Base-by-base conservation (phyloP, 371 early-diverging fungal genomes). In the Chytridiales sp. region DNA sequence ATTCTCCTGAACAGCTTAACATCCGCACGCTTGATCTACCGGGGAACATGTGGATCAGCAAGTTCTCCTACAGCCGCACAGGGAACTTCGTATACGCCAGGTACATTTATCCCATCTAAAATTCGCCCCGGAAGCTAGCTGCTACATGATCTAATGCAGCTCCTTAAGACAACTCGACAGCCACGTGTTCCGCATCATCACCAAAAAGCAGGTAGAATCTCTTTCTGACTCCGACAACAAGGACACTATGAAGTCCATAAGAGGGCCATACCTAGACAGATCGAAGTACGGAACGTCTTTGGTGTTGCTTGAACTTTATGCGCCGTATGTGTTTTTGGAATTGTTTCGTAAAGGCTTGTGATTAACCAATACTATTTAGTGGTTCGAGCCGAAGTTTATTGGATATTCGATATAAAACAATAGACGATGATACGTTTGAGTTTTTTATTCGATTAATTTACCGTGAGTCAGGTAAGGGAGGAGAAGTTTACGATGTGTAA, bases 21-120 rank as follows among this genome's bases (percentile, higher is more conserved):
- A n/a, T 21, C 24, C 8, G 21, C 5, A 21, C 13, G 15, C 44
- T 17, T 29, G 22, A 19, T 27, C 24, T 56, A 17, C 56, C 56
- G 11, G 56, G 56, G 30, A 56, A 56, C 24, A 56, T 56, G 56
- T 56, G 56, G 56, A 56, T 56, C 27, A 27, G 9, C 17, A 21
- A 31, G 3, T 56, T 43, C 29, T 27, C 31, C 22, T 56, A 56
- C 32, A n/a, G 44, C 26, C 44, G 11, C 43, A 17, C 17, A 11
- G 21, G 34, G 17, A 24, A 29, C 29, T 43, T 56, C 3, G 21
- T 56, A 27, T 56, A 56, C 24, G 11, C 22, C n/a, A 46, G 46
- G 46, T 46, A 13, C 2, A 13, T 1, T 46, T 26, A 13, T 46
- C 46, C n/a, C n/a, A n/a, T n/a, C n/a, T n/a, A n/a, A n/a, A n/a